phyloP scores from a whole-genome alignment of 2,329 filamentous ascomycete species.

The Byssoonygena ceratinophila region DNA sequence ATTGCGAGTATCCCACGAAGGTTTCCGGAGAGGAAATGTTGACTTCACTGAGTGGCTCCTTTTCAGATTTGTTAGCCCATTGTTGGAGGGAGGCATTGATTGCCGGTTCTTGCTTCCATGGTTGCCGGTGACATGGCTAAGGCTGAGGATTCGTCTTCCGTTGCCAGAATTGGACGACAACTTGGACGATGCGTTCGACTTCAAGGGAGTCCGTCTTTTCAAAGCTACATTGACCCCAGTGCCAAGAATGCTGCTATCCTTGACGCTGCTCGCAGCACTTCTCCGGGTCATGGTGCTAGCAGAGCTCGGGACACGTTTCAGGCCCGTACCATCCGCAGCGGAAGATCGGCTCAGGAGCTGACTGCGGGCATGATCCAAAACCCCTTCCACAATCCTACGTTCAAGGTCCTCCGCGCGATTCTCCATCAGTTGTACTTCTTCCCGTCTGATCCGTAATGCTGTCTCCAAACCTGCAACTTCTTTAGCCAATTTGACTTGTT shows the following conservation, averaged over 20 bases:
- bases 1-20: constrained; percentile 54
- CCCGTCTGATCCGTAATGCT: constrained; percentile 73
- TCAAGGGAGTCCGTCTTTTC: constrained; percentile 43
- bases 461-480: constrained; percentile 88
- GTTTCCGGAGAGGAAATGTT: constrained; percentile 51
- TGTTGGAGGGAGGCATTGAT: constrained; percentile 23
- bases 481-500: constrained; percentile 69
- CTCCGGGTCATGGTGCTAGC: constrained; percentile 32
- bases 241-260: constrained; percentile 30
- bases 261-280: constrained; percentile 29
- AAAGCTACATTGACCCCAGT: constrained; percentile 39
- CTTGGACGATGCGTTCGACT: constrained; percentile 33
- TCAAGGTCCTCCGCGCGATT: constrained; percentile 77
- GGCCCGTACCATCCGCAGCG: constrained; percentile 41
- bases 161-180: constrained; percentile 41
- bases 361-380: constrained; percentile 82
- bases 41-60: constrained; percentile 69
- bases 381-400: constrained; percentile 82
- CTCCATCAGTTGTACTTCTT: constrained; percentile 88
- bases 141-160: constrained; percentile 72
- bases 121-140: constrained; percentile 81
- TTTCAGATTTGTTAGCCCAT: constrained; percentile 51
- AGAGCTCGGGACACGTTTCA: constrained; percentile 43
- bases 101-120: constrained; percentile 30
- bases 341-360: constrained; percentile 68